Conservation (phyloP, 2,329 filamentous ascomycete genomes). For the Metarhizium rileyi region DNA sequence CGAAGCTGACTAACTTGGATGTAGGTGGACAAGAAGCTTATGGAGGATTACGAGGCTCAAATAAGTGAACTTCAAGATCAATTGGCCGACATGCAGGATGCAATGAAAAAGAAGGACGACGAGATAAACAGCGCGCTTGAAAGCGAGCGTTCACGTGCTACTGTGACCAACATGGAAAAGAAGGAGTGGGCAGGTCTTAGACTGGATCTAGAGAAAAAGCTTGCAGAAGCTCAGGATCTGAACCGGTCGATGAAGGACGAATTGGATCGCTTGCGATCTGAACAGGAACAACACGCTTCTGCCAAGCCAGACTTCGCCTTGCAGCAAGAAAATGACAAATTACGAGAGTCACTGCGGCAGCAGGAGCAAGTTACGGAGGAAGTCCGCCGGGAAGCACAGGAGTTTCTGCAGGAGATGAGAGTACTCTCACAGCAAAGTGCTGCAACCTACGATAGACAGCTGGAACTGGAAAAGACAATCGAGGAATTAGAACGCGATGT, state of each 20-base stretch:
- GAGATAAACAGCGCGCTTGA: slow-evolving; percentile 53
- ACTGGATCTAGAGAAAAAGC: slow-evolving; percentile 58
- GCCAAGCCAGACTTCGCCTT: slow-evolving; percentile 41
- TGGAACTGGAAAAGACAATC: slow-evolving; percentile 65
- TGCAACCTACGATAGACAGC: slow-evolving; percentile 70
- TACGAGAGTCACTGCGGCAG: slow-evolving; percentile 55
- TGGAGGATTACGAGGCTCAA: slow-evolving; percentile 73
- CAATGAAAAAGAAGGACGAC: slow-evolving; percentile 61
- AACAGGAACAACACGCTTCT: slow-evolving; percentile 22
- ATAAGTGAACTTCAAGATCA: slow-evolving; percentile 66
- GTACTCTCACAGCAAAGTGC: slow-evolving; percentile 71
- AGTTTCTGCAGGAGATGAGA: slow-evolving; percentile 84
- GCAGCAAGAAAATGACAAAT: slow-evolving; percentile 57
- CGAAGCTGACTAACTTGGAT: not conserved
- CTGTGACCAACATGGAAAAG: slow-evolving; percentile 50
- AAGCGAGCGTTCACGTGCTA: slow-evolving; percentile 44
- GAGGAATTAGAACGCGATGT: slow-evolving; percentile 72
- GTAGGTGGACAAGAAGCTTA: slow-evolving; percentile 57
- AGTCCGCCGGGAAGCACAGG: slow-evolving; percentile 72
- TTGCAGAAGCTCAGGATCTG: slow-evolving; percentile 64
- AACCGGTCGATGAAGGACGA: slow-evolving; percentile 74
- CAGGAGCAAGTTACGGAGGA: slow-evolving; percentile 81
- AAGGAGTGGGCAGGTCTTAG: slow-evolving; percentile 61
- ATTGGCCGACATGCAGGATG: slow-evolving; percentile 59
- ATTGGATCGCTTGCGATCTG: slow-evolving; percentile 60